These are phyloP conservation scores for Metarhizium rileyi DNA, from an alignment of 2,329 filamentous ascomycete species.

Conservation along the genomic window DNA sequence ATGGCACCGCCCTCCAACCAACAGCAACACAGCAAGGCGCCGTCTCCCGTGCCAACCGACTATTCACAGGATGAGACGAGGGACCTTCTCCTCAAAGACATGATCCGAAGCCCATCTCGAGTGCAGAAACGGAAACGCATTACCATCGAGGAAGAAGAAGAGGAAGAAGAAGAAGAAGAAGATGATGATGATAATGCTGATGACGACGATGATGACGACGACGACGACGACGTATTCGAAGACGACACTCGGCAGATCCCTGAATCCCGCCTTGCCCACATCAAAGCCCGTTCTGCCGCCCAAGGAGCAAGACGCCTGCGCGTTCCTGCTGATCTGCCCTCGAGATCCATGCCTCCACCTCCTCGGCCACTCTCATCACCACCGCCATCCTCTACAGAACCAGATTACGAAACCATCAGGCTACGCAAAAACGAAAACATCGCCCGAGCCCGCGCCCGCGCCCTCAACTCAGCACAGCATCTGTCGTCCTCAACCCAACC, in stretches of 20 bases:
- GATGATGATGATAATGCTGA: too few species aligned
- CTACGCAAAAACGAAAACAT: neutral
- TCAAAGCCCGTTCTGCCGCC: slow-evolving; percentile 4
- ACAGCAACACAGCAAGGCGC: slow-evolving; percentile 7
- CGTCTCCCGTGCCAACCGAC: slow-evolving; percentile 12
- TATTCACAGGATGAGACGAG: slow-evolving; percentile 6
- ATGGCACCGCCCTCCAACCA: slow-evolving; percentile 13
- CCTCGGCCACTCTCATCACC: slow-evolving; percentile 14
- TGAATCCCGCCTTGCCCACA: slow-evolving; percentile 9
- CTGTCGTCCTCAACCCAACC: neutral
- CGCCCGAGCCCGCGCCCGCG: neutral
- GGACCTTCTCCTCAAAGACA: neutral
- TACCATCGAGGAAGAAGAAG: neutral
- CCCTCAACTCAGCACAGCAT: neutral
- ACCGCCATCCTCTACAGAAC: neutral
- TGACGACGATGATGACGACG: slow-evolving; percentile 2
- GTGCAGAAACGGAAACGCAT: slow-evolving; percentile 4
- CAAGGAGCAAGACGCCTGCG: neutral
- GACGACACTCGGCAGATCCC: slow-evolving; percentile 18
- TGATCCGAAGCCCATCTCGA: neutral
- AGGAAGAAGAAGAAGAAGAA: slow-evolving; percentile 13
- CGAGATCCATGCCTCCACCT: slow-evolving; percentile 14
- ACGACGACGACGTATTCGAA: slow-evolving; percentile 19
- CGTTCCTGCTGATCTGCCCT: slow-evolving; percentile 4
- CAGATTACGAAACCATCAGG: neutral